Conservation (phyloP, 345 rosid species). For the Alliaria petiolata region DNA sequence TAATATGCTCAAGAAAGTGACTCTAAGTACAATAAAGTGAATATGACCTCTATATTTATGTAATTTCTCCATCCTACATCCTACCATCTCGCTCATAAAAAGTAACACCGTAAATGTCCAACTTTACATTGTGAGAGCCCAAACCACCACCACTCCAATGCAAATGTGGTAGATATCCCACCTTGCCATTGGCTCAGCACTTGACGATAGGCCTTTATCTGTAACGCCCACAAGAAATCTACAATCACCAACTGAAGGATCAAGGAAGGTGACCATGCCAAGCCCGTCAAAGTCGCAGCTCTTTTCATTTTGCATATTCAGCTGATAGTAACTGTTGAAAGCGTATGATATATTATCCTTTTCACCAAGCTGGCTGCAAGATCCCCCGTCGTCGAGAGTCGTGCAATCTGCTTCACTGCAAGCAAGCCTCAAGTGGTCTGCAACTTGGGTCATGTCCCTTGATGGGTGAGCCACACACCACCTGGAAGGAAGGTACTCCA, state of each 20-base stretch:
- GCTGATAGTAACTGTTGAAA: conserved; percentile 94
- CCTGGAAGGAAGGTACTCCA: conserved; percentile 79
- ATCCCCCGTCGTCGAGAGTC: conserved; percentile 79
- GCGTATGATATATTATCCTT: conserved; percentile 89
- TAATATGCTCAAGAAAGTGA: background rate
- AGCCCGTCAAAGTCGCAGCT: conserved; percentile 92
- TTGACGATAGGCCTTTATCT: conserved; percentile 40
- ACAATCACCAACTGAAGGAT: conserved; percentile 88
- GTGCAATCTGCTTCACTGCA: conserved; percentile 90
- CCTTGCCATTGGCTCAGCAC: conserved; percentile 23
- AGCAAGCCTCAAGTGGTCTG: conserved; percentile 71
- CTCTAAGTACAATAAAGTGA: background rate
- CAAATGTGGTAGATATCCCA: conserved; percentile 35
- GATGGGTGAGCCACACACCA: conserved; percentile 92
- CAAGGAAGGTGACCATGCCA: conserved; percentile 79
- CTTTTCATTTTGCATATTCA: conserved; percentile 66
- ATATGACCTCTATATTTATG: background rate
- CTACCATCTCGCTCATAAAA: conserved; percentile 26
- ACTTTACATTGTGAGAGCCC: conserved; percentile 37
- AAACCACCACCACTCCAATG: conserved; percentile 36
- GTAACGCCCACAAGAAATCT: conserved; percentile 90
- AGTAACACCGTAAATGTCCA: conserved; percentile 39
- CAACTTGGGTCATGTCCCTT: conserved; percentile 57
- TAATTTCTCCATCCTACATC: conserved; percentile 8
- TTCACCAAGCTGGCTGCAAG: conserved; percentile 75